Conservation (phyloP, 148 eudicot species). For the Silene latifolia region DNA sequence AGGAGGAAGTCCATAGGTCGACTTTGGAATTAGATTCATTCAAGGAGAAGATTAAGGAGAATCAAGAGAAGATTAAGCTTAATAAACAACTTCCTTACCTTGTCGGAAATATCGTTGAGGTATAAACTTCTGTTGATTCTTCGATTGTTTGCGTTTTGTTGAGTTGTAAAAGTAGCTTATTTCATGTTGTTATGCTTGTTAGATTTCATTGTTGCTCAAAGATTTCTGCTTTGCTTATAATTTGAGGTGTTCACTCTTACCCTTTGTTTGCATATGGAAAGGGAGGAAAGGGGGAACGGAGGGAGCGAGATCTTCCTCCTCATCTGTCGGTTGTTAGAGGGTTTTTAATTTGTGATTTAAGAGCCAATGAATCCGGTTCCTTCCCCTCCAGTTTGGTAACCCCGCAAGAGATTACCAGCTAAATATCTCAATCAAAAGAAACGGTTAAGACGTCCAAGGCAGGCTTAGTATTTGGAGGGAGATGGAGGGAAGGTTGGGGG, state of each 20-base stretch:
- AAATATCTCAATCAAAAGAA: too few species aligned
- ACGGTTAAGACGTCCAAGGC: too few species aligned
- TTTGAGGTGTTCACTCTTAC: neutral
- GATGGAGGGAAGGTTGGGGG: too few species aligned
- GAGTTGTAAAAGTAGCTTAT: neutral
- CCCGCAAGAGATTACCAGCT: too few species aligned
- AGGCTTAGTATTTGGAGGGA: too few species aligned
- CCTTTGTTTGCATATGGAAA: neutral
- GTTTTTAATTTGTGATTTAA: neutral
- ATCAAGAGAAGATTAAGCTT: conserved; percentile 93
- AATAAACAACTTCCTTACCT: conserved; percentile 95
- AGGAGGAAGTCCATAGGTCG: conserved; percentile 84
- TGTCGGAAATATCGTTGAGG: conserved; percentile 97
- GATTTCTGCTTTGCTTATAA: neutral
- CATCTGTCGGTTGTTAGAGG: neutral
- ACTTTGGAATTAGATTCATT: conserved; percentile 69
- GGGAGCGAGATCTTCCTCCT: neutral
- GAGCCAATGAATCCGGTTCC: too few species aligned
- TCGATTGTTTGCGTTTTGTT: neutral
- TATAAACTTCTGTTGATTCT: conserved; percentile 8
- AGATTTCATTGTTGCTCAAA: neutral
- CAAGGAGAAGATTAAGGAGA: conserved; percentile 89
- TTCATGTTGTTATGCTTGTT: neutral
- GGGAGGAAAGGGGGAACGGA: neutral
- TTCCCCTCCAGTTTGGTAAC: too few species aligned